phyloP scores from a whole-genome alignment of 2,329 filamentous ascomycete genomes.

The Monilinia fructigena region DNA sequence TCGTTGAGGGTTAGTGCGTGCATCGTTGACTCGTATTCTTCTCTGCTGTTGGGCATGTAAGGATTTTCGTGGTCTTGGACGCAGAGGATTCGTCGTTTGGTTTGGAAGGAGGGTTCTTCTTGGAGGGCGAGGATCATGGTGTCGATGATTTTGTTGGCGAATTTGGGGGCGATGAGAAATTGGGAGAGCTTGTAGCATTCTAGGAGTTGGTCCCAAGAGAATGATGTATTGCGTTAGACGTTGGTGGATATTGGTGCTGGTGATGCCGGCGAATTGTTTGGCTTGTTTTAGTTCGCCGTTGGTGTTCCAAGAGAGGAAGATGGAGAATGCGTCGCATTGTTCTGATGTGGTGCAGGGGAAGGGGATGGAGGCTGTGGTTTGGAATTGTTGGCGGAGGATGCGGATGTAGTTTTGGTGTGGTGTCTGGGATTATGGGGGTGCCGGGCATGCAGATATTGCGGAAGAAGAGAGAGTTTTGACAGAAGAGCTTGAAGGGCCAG shows the following conservation, averaged over 20 bases:
- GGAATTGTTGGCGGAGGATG: neutral
- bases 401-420: neutral
- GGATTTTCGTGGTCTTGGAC: too few relatives aligned
- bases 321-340: neutral
- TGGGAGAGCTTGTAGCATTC: neutral
- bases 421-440: neutral
- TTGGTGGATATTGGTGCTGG: neutral
- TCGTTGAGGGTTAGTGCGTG: neutral
- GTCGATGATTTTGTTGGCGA: neutral
- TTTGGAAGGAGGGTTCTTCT: neutral
- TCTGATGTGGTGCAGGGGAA: neutral
- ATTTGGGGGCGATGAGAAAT: neutral
- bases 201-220: neutral
- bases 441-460: neutral
- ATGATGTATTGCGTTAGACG: neutral
- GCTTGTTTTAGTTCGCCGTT: neutral
- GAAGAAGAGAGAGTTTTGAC: conserved; percentile 10
- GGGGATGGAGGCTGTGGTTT: neutral
- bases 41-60: neutral
- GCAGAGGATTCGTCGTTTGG: neutral
- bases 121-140: neutral
- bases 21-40: neutral
- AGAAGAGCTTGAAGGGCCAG: neutral
- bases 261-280: neutral
- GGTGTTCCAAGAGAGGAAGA: neutral